Evolutionary conservation across 1,284 basidiomycete genomes (phyloP), one percentile per base, ranked within the genome.

Genomic region (Lignosus rhinocerotis): DNA sequence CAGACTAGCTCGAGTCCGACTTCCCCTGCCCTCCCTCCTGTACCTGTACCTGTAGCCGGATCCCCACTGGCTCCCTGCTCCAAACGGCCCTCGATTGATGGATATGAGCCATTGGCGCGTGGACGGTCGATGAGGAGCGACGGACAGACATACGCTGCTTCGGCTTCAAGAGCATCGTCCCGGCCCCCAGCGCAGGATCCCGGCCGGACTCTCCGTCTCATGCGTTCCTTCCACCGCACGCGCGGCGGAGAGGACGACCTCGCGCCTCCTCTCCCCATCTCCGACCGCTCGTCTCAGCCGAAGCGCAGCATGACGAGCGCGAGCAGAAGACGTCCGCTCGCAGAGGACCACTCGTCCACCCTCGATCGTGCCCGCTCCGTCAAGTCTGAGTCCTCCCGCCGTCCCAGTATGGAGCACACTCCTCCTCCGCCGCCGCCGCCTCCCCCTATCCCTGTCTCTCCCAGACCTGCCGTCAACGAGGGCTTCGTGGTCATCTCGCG

Each of bases 201-300:
- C 16, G 69, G 68, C 31, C 70, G 70, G 52, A 63, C 73, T 6
- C 67, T 88, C 34, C 80, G 79, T 16, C 73, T 80, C 11, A 76
- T 75, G 77, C 78, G 83, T 17, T 88, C 87, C 14, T 86, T 90
- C 73, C 85, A 84, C 66, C 79, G 77, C 44, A 67, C 75, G 33
- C 63, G 61, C 17, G 57, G 60, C 6, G 61, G 63, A 10, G 64
- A 63, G 19, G 53, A 47, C 19, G 67, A 67, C 32, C 42, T 57
- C 3, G 55, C 59, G 19, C 65, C 67, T 1, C 65, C 69, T 10
- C 59, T 56, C 14, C 57, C 56, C 11, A 46, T 39, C 19, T 14
- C 49, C 9, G 53, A 51, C n/a, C 55, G 55, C 30, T 32, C 53
- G 9, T 48, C 53, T 25, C 39, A 38, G 19, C 16, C 25, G n/a